Evolutionary conservation across 192 early-diverging fungal species (phyloP).

Genomic region (Haplosporangium gracile): DNA sequence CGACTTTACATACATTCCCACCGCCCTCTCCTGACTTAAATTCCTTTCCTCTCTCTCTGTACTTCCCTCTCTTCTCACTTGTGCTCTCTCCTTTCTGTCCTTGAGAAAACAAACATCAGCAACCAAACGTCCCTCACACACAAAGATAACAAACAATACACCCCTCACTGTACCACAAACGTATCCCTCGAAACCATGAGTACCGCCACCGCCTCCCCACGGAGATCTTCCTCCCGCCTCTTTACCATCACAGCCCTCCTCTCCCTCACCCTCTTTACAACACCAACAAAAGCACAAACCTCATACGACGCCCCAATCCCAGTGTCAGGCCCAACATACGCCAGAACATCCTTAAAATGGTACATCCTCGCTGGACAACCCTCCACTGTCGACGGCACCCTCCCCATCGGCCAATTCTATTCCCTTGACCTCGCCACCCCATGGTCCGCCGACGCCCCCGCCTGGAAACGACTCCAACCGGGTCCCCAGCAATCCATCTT

Average conservation of each 20-base stretch:
- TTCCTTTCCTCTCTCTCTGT: neutral
- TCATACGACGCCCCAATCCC: neutral
- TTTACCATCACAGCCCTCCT: neutral
- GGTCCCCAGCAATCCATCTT: slow-evolving; percentile 22
- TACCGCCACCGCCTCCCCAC: neutral
- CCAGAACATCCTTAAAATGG: slow-evolving; percentile 18
- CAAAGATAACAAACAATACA: neutral
- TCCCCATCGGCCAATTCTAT: slow-evolving; percentile 11
- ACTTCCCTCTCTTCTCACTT: neutral
- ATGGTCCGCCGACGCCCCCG: slow-evolving; percentile 22
- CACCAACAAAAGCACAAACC: neutral
- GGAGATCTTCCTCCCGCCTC: neutral
- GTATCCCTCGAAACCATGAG: neutral
- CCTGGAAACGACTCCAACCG: slow-evolving; percentile 21
- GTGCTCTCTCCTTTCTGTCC: neutral
- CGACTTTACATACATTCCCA: neutral
- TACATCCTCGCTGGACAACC: slow-evolving; percentile 10
- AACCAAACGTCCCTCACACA: neutral
- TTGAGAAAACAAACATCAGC: neutral
- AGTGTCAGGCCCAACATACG: neutral
- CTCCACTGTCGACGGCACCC: neutral
- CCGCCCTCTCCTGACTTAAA: neutral
- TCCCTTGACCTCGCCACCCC: slow-evolving; percentile 26
- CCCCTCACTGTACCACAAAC: neutral
- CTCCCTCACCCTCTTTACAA: neutral